Conservation (phyloP, 208 protist genomes). For the Trypanosoma vivax region DNA sequence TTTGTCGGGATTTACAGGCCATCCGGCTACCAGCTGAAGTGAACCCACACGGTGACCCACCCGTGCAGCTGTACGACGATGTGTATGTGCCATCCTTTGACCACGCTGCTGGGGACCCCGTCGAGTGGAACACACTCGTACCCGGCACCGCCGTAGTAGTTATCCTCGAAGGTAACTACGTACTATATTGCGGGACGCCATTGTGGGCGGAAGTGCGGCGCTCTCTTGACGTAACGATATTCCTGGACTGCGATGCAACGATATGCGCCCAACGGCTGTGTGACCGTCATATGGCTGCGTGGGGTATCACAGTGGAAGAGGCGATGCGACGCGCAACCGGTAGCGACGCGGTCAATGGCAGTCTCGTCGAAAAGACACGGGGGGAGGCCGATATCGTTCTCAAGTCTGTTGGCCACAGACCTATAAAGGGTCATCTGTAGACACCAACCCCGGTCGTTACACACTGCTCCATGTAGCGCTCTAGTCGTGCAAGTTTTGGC, state of each 20-base stretch:
- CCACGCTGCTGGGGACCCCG: constrained; percentile 59
- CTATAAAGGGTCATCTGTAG: too few species aligned
- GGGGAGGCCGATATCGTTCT: constrained; percentile 46
- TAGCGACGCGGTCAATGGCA: constrained; percentile 64
- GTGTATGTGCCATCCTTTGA: constrained; percentile 72
- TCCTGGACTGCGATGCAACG: constrained; percentile 33
- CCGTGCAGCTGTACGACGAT: constrained; percentile 24
- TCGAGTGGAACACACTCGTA: constrained; percentile 39
- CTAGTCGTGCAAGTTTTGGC: too few species aligned
- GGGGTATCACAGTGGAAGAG: constrained; percentile 33
- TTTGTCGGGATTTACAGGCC: constrained; percentile 39
- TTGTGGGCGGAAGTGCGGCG: constrained; percentile 57
- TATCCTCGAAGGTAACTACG: constrained; percentile 76
- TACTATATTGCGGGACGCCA: constrained; percentile 50
- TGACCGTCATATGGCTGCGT: constrained; percentile 64
- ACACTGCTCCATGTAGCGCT: too few species aligned
- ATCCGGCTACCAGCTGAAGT: constrained; percentile 17
- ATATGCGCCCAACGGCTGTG: constrained; percentile 50
- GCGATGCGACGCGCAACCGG: constrained; percentile 56
- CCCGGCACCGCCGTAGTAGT: constrained; percentile 36
- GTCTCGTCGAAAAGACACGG: constrained; percentile 55
- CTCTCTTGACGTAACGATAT: constrained; percentile 55
- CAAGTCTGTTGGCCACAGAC: constrained; percentile 29
- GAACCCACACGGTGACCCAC: background rate
- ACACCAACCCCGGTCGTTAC: too few species aligned